Percentiles rank a stretch among this genome's conserved stretches.
These are phyloP conservation scores for Tricladium varicosporioides DNA, from an alignment of 2,329 filamentous ascomycete genomes.

Conservation along the genomic window DNA sequence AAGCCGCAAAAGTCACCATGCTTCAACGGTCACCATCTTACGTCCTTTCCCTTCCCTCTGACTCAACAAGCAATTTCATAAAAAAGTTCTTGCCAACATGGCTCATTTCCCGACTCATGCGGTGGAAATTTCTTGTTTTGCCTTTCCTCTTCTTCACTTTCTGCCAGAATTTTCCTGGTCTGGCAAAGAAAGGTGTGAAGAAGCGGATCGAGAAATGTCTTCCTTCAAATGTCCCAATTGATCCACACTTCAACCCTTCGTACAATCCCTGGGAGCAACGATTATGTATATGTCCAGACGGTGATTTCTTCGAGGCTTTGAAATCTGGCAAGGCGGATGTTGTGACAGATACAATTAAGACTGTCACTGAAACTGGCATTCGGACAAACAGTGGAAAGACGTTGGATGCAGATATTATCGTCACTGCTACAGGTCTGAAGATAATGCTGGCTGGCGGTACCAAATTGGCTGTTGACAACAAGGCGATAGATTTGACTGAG, in stretches of 20 bases:
- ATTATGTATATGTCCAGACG: slow-evolving; percentile 62
- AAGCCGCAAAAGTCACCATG: slow-evolving; percentile 69
- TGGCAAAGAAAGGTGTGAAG: slow-evolving; percentile 48
- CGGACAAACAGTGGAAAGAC: slow-evolving; percentile 29
- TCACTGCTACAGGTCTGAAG: slow-evolving; percentile 67
- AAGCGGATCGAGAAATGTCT: slow-evolving; percentile 46
- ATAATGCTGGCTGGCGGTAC: slow-evolving; percentile 56
- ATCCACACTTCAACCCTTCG: slow-evolving; percentile 62
- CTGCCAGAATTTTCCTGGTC: slow-evolving; percentile 51
- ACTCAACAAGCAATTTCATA: slow-evolving; percentile 17
- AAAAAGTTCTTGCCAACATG: slow-evolving; percentile 42
- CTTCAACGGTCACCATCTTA: slow-evolving; percentile 77
- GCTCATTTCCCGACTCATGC: slow-evolving; percentile 40
- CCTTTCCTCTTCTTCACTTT: slow-evolving; percentile 48
- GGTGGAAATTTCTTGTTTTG: slow-evolving; percentile 48
- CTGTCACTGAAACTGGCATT: slow-evolving; percentile 47
- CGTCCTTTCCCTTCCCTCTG: slow-evolving; percentile 49
- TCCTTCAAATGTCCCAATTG: slow-evolving; percentile 50
- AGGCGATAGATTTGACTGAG: slow-evolving; percentile 43
- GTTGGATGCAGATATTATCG: slow-evolving; percentile 63
- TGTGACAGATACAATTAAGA: slow-evolving; percentile 52
- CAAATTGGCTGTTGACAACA: slow-evolving; percentile 52
- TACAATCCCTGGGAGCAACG: slow-evolving; percentile 74
- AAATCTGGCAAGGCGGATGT: slow-evolving; percentile 44
- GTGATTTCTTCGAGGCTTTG: slow-evolving; percentile 54